These are phyloP conservation scores for Pholiota adiposa DNA, from an alignment of 1,284 basidiomycete species.

Conservation along the genomic window DNA sequence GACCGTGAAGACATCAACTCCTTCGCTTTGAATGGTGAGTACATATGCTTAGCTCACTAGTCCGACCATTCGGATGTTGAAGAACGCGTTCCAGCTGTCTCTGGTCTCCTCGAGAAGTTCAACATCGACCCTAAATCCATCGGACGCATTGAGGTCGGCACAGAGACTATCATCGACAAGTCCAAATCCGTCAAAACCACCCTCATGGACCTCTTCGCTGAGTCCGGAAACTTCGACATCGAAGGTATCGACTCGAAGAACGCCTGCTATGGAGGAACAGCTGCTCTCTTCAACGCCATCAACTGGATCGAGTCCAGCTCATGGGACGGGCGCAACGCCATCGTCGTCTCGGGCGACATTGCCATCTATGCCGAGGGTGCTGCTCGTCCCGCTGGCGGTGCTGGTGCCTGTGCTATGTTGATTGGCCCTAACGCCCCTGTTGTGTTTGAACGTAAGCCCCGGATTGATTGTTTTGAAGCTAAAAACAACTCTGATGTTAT, in stretches of 20 bases:
- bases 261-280: constrained; percentile 98
- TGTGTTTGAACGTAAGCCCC: constrained; percentile 86
- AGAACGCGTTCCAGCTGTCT: constrained; percentile 61
- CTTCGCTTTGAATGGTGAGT: constrained; percentile 89
- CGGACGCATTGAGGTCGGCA: constrained; percentile 97
- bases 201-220: constrained; percentile 96
- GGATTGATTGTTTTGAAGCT: constrained; percentile 7
- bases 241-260: constrained; percentile 99
- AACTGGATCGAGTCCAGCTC: constrained; percentile 97
- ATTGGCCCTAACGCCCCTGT: constrained; percentile 97
- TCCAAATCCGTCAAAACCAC: constrained; percentile 99
- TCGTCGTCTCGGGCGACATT: constrained; percentile 97
- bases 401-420: constrained; percentile 93
- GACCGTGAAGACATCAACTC: constrained; percentile 99
- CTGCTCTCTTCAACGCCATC: constrained; percentile 96
- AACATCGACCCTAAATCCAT: constrained; percentile 96
- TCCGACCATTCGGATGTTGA: constrained; percentile 8
- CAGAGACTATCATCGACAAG: constrained; percentile 99
- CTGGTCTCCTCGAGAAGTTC: constrained; percentile 91
- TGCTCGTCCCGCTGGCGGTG: constrained; percentile 96
- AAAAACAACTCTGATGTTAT: constrained; percentile 11
- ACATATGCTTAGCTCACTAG: constrained; percentile 13
- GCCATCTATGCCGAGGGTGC: constrained; percentile 97
- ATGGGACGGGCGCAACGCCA: constrained; percentile 99
- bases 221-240: constrained; percentile 93